phyloP scores from a whole-genome alignment of 148 eudicot species.

The Cornus florida region DNA sequence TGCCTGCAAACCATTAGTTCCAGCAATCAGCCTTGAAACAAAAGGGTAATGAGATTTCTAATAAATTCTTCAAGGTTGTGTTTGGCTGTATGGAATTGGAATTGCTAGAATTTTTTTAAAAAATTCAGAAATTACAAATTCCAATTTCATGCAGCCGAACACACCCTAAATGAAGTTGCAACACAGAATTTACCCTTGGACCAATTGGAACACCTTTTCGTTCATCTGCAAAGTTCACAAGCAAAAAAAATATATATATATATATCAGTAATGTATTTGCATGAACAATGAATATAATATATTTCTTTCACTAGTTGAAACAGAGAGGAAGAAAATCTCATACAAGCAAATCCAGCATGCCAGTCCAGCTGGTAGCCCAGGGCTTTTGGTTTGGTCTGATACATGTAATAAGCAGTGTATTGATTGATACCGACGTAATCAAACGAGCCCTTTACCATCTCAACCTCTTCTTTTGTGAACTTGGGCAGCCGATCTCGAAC shows the following conservation, averaged over 20 bases:
- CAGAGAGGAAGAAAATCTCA: constrained; percentile 7
- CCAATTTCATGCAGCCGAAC: too few relatives aligned
- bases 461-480: constrained; percentile 56
- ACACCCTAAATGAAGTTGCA: not conserved
- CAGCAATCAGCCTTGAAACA: not conserved
- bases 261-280: not conserved
- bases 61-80: not conserved
- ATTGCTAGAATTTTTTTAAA: too few relatives aligned
- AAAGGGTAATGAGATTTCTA: not conserved
- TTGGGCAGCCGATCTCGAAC: constrained; percentile 67
- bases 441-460: constrained; percentile 69
- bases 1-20: constrained; percentile 36
- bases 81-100: too few relatives aligned
- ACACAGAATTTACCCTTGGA: constrained; percentile 38
- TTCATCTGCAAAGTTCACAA: constrained; percentile 31
- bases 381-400: constrained; percentile 19
- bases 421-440: constrained; percentile 76
- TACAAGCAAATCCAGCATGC: constrained; percentile 78
- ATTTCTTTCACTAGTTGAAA: too few relatives aligned
- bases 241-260: too few relatives aligned
- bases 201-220: constrained; percentile 73
- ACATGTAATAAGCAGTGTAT: constrained; percentile 71
- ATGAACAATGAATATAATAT: not conserved
- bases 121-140: too few relatives aligned
- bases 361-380: constrained; percentile 71